These are phyloP conservation scores for Blastobotrys muscicola DNA, from an alignment of 805 yeast species.

Conservation along the genomic window DNA sequence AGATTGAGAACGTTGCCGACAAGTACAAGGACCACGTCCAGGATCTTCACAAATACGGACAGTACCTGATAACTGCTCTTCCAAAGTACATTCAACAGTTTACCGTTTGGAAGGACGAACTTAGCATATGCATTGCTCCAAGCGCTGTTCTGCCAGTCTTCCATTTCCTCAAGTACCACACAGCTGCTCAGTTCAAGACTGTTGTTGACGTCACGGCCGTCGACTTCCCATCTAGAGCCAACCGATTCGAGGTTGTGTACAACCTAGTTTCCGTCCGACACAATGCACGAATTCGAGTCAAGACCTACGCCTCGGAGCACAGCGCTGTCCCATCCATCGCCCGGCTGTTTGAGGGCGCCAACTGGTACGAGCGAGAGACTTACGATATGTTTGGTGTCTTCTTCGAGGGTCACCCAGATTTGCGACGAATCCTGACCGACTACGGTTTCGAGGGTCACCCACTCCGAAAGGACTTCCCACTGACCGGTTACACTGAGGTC, in stretches of 20 bases:
- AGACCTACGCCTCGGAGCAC: slow-evolving; percentile 79
- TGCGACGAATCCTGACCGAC: slow-evolving; percentile 83
- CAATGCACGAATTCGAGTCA: slow-evolving; percentile 80
- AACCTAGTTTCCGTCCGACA: slow-evolving; percentile 71
- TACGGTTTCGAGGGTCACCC: slow-evolving; percentile 92
- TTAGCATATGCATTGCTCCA: slow-evolving; percentile 68
- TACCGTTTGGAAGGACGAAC: slow-evolving; percentile 86
- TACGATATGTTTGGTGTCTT: slow-evolving; percentile 82
- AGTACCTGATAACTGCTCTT: slow-evolving; percentile 63
- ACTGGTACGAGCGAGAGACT: slow-evolving; percentile 87
- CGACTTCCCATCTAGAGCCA: slow-evolving; percentile 74
- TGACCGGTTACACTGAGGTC: slow-evolving; percentile 85
- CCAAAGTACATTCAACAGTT: slow-evolving; percentile 80
- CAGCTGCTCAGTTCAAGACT: slow-evolving; percentile 69
- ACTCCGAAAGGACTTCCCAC: slow-evolving; percentile 84
- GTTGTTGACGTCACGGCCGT: slow-evolving; percentile 79
- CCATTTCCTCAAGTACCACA: slow-evolving; percentile 64
- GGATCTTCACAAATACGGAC: slow-evolving; percentile 74
- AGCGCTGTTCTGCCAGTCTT: slow-evolving; percentile 62
- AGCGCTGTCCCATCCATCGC: slow-evolving; percentile 72
- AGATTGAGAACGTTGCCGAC: slow-evolving; percentile 65
- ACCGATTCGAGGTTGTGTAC: slow-evolving; percentile 82
- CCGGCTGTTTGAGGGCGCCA: slow-evolving; percentile 67
- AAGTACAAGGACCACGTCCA: slow-evolving; percentile 55
- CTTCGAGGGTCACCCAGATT: slow-evolving; percentile 83